A percentile compares a stretch with the other conserved stretches of the same genome.
phyloP scores from a whole-genome alignment of 768 basidiomycete genomes.

The Symmetrospora coprosmae region DNA sequence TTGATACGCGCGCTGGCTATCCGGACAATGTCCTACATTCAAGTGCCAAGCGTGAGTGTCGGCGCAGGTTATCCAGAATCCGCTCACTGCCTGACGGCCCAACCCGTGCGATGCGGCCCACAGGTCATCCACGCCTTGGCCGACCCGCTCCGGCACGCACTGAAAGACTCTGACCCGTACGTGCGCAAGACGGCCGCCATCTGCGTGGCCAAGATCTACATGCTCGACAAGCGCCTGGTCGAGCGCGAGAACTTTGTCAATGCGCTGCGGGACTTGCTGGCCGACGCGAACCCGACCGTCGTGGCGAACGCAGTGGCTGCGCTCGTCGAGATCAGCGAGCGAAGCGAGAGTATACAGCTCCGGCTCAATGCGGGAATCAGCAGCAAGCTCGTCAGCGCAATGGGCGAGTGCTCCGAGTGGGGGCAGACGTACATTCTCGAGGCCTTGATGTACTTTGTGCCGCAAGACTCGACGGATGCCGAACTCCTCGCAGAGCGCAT shows the following conservation, averaged over 20 bases:
- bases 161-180: slow-evolving; percentile 90
- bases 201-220: slow-evolving; percentile 88
- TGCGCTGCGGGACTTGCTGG: slow-evolving; percentile 74
- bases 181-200: slow-evolving; percentile 97
- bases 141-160: slow-evolving; percentile 78
- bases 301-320: slow-evolving; percentile 95
- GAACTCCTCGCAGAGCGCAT: slow-evolving; percentile 92
- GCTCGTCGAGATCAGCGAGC: slow-evolving; percentile 87
- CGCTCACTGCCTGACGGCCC: no score
- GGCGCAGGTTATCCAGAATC: no score
- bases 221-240: slow-evolving; percentile 68
- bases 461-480: slow-evolving; percentile 70
- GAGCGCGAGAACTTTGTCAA: slow-evolving; percentile 84
- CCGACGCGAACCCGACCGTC: slow-evolving; percentile 89
- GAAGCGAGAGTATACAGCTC: slow-evolving; percentile 85
- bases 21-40: slow-evolving; percentile 98
- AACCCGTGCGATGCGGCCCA: no score
- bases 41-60: slow-evolving; percentile 49
- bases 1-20: slow-evolving; percentile 92
- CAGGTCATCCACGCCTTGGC: slow-evolving; percentile 63
- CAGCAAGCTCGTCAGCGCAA: slow-evolving; percentile 74
- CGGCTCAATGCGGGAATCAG: slow-evolving; percentile 73
- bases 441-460: slow-evolving; percentile 82
- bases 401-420: slow-evolving; percentile 99
- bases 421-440: slow-evolving; percentile 97